Conservation (phyloP, 2,329 filamentous ascomycete species). For the Aspergillus sp. region DNA sequence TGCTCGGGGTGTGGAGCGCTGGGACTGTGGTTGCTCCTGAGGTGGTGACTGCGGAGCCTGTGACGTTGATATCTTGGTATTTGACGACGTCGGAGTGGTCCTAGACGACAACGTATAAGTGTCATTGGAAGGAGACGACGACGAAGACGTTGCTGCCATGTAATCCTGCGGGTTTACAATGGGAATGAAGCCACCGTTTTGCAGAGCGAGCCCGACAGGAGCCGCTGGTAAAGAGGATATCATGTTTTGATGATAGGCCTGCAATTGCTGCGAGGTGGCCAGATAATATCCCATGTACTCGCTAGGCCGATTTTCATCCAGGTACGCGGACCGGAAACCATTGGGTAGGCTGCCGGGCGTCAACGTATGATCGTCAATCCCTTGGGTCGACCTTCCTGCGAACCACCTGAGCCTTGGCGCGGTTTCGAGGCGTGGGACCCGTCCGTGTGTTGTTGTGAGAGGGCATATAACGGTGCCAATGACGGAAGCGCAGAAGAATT, state of each 20-base stretch:
- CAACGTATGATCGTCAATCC: conserved; percentile 23
- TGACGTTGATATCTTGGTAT: background rate
- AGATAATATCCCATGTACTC: conserved; percentile 42
- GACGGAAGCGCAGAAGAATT: conserved; percentile 26
- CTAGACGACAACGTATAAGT: conserved; percentile 9
- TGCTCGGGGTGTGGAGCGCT: conserved; percentile 23
- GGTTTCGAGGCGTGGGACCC: conserved; percentile 22
- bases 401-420: conserved; percentile 16
- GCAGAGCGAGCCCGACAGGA: conserved; percentile 32
- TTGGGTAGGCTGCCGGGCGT: conserved; percentile 27
- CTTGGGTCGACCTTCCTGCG: conserved; percentile 22
- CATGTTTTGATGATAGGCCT: conserved; percentile 32
- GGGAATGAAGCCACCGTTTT: conserved; percentile 30
- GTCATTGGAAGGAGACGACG: conserved; percentile 7
- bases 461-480: conserved; percentile 26
- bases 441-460: conserved; percentile 21
- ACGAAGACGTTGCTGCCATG: conserved; percentile 14
- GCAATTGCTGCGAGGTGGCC: conserved; percentile 36
- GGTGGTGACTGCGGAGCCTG: background rate
- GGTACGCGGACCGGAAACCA: conserved; percentile 23
- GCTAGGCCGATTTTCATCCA: conserved; percentile 32
- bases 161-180: conserved; percentile 29
- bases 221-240: conserved; percentile 32
- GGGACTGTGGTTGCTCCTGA: conserved; percentile 13
- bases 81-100: background rate